Evolutionary conservation across 2,329 filamentous ascomycete species (phyloP), one percentile per base, ranked within the genome.

Genomic region (Aspergillus brasiliensis): DNA sequence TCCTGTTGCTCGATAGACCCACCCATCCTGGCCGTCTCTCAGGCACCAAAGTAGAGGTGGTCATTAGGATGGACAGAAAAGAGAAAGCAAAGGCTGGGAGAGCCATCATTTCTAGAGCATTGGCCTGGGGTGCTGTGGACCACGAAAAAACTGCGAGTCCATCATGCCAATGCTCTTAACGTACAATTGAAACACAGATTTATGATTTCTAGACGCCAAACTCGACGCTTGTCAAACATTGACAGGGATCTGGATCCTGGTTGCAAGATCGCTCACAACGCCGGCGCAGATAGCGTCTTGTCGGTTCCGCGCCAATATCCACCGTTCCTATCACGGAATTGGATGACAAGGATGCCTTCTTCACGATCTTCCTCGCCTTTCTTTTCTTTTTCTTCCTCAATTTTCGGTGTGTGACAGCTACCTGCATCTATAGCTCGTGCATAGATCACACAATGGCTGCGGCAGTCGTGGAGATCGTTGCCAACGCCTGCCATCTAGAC

Each of bases 261-360:
- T 17, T 8, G 52, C 38, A 34, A 11, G 17, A 38, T 55, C 37
- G 23, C 23, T 31, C 52, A 6, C 23, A 23, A 37, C 37, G 25
- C 51, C 51, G 51, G 23, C 21, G 38, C 31, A 27, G 17, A 54
- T 54, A 54, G 51, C 38, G 51, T 44, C 37, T 11, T 28, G 37
- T 31, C 40, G 23, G 51, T 54, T 23, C 51, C 51, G 38, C 19
- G 51, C 38, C 34, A 21, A 54, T 54, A 37, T 42, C 51, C 51
- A 54, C 51, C 19, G 21, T 28, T 11, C 21, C 31, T 13, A 37
- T 31, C 31, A 37, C 31, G 31, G 38, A 42, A 19, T 19, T 23
- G 17, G 17, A n/a, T n/a, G 10, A 11, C 15, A 28, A n/a, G n/a
- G 51, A 31, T 27, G 11, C 17, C 23, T 25, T 28, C 23, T 28